Evolutionary conservation across 1,284 basidiomycete genomes (phyloP), one percentile per base, ranked within the genome.

Genomic region (Afroboletus lepidellus): DNA sequence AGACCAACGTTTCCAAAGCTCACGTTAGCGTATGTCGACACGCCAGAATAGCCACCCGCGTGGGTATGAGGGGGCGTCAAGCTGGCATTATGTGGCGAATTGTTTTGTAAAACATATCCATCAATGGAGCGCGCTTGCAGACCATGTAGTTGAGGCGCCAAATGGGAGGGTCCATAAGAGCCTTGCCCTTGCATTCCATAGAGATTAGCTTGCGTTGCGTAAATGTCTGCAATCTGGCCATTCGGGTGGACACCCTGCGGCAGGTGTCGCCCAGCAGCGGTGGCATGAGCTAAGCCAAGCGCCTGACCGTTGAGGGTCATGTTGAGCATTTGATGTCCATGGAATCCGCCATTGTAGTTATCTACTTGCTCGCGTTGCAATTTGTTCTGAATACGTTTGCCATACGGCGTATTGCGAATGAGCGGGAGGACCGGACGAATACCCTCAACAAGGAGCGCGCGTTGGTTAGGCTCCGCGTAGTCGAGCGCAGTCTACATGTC

Each of bases 301-400:
- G 77, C 76, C 65, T 83, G 84, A 62, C 74, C 80, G 56, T 73
- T 74, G 41, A 86, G 70, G 20, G 74, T 72, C 72, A 85, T 78
- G 61, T 79, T 83, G 56, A 80, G 74, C 55, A 87, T 73, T 57
- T 81, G 81, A 62, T 84, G 85, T 60, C 77, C 79, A 57, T 81
- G 77, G 63, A 79, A 81, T 39, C 77, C 77, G 32, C 72, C 71
- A 48, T 74, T 79, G 57, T 77, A 87, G 58, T 79, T 82, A 60
- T 91, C 89, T 73, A 85, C 78, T 67, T 93, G 90, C 74, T 95
- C 92, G 51, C 93, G 90, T 72, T 96, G 93, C 51, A 98, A 78
- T 75, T 97, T 97, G 77, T 93, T 94, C 74, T 97, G 94, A 64
- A 98, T 98, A 48, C 95, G 88, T 77, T 98, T 98, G 63, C 94